Percentiles rank a stretch among this genome's conserved stretches.
These are phyloP conservation scores for Diaporthe sp. DNA, from an alignment of 2,329 filamentous ascomycete genomes.

Conservation along the genomic window DNA sequence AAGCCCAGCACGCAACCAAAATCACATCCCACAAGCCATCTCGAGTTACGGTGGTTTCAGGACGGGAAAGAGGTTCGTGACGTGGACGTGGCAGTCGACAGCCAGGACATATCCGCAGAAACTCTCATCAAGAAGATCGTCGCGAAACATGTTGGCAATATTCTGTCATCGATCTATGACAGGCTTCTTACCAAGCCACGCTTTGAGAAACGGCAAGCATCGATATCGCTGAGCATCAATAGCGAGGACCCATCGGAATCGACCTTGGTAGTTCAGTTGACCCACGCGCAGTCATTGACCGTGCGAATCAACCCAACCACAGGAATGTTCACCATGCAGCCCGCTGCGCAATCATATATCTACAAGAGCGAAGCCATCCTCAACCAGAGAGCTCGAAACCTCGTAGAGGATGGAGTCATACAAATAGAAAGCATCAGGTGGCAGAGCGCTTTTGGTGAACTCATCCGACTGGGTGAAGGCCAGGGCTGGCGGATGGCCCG, in stretches of 20 bases:
- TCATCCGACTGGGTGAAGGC: slow-evolving; percentile 70
- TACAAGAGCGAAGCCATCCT: slow-evolving; percentile 73
- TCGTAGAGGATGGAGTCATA: slow-evolving; percentile 67
- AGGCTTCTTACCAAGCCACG: slow-evolving; percentile 71
- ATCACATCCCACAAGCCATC: slow-evolving; percentile 61
- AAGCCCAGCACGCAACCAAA: slow-evolving; percentile 52
- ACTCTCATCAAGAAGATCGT: slow-evolving; percentile 79
- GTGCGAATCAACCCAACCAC: slow-evolving; percentile 82
- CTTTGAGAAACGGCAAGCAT: slow-evolving; percentile 71
- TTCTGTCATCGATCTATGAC: slow-evolving; percentile 75
- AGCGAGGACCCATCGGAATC: slow-evolving; percentile 75
- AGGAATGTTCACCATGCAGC: slow-evolving; percentile 79
- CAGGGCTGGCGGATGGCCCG: slow-evolving; percentile 73
- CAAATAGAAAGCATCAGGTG: slow-evolving; percentile 74
- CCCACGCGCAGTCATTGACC: slow-evolving; percentile 69
- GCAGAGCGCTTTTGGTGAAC: slow-evolving; percentile 70
- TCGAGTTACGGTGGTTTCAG: slow-evolving; percentile 85
- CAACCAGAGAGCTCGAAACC: slow-evolving; percentile 68
- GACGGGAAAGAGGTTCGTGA: slow-evolving; percentile 81
- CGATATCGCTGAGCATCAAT: slow-evolving; percentile 69
- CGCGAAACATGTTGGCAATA: slow-evolving; percentile 78
- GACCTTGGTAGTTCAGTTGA: slow-evolving; percentile 76
- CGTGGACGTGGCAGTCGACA: slow-evolving; percentile 75
- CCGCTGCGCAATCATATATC: slow-evolving; percentile 65
- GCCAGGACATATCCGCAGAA: slow-evolving; percentile 78